Conservation (phyloP, 176 grass and related monocot species). For the Oryza nivara region DNA sequence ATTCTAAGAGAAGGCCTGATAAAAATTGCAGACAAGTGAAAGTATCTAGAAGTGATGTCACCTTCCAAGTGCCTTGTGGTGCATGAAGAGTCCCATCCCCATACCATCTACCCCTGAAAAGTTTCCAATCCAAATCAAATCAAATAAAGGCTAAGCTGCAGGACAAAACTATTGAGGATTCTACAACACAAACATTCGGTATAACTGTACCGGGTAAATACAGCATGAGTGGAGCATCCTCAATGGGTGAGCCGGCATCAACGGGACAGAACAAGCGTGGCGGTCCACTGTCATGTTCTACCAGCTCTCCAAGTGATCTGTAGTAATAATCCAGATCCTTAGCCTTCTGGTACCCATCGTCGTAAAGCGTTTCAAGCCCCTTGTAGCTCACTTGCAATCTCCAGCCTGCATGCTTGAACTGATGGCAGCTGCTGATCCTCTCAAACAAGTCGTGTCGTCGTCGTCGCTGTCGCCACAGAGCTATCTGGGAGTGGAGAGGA, state of each 20-base stretch:
- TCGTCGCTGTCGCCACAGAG: constrained; percentile 1
- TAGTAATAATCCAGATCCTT: constrained; percentile 55
- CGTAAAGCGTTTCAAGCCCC: constrained; percentile 58
- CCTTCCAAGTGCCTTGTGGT: constrained; percentile 80
- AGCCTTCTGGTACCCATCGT: constrained; percentile 56
- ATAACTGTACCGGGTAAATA: constrained; percentile 59
- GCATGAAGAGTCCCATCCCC: constrained; percentile 77
- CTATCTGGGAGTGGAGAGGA: constrained; percentile 6
- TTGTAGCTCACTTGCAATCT: constrained; percentile 56
- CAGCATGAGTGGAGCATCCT: constrained; percentile 61
- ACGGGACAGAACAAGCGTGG: constrained; percentile 59
- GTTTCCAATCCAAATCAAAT: neutral
- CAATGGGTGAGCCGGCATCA: constrained; percentile 14
- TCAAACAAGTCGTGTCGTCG: neutral
- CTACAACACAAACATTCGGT: neutral
- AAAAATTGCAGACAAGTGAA: neutral
- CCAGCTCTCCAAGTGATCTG: constrained; percentile 37
- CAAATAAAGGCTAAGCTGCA: neutral
- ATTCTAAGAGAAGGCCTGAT: neutral
- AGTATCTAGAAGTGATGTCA: neutral
- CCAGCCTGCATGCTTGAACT: constrained; percentile 2
- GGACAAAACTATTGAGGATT: too few species aligned
- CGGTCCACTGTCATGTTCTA: constrained; percentile 54
- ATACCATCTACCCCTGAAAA: constrained; percentile 59
- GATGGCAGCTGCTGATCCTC: constrained; percentile 25